These are phyloP conservation scores for Uronychia binucleata DNA, from an alignment of 73 alveolate genomes.

Conservation along the genomic window DNA sequence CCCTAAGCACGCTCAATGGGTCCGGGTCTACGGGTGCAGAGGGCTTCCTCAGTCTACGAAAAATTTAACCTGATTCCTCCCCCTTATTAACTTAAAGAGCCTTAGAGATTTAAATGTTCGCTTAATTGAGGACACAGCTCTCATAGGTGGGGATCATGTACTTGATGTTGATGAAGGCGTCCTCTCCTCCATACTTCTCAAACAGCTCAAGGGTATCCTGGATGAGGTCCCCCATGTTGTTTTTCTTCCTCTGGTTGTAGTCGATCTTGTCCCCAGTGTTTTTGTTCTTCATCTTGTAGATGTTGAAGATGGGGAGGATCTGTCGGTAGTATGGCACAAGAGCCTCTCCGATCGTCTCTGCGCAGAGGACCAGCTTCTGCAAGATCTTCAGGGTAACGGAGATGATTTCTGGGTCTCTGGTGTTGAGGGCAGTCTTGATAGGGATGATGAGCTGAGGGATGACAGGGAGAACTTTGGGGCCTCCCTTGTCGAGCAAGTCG, in stretches of 20 bases:
- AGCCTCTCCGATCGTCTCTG: constrained; percentile 93
- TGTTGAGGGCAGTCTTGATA: constrained; percentile 94
- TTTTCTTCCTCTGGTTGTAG: constrained; percentile 55
- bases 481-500: constrained; percentile 95
- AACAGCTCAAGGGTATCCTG: constrained; percentile 68
- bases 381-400: constrained; percentile 94
- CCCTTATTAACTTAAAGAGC: too few species aligned
- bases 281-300: constrained; percentile 76
- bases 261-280: constrained; percentile 78
- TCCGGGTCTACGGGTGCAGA: too few species aligned
- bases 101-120: constrained; percentile 28
- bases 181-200: constrained; percentile 84
- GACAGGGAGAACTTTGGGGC: constrained; percentile 95
- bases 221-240: constrained; percentile 69
- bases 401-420: constrained; percentile 96
- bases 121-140: constrained; percentile 77
- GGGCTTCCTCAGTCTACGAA: too few species aligned
- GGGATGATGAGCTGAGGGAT: constrained; percentile 97
- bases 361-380: constrained; percentile 91
- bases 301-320: constrained; percentile 83
- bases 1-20: too few species aligned
- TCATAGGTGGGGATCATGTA: constrained; percentile 99
- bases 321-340: constrained; percentile 93
- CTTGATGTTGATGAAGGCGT: constrained; percentile 92
- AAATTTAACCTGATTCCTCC: too few species aligned